Percentiles rank a stretch among this genome's conserved stretches.
Evolutionary conservation across 2,329 filamentous ascomycete genomes (phyloP).

Genomic region (Scedosporium boydii): DNA sequence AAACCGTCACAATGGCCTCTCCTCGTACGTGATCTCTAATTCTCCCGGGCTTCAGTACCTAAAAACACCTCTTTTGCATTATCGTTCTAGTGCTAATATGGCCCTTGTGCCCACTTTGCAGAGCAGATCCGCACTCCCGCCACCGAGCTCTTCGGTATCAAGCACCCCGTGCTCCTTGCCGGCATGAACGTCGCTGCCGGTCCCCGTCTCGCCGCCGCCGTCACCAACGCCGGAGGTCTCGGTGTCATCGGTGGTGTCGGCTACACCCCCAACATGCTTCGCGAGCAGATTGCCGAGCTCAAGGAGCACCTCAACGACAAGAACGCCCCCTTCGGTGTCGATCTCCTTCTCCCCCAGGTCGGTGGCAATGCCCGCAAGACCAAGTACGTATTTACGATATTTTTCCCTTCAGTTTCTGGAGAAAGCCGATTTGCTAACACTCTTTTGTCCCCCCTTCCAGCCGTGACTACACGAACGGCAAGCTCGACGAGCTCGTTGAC

Average conservation of each 20-base stretch:
- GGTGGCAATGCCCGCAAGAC: conserved; percentile 92
- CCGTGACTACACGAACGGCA: conserved; percentile 99
- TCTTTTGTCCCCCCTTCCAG: conserved; percentile 35
- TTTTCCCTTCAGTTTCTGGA: not conserved
- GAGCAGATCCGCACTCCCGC: conserved; percentile 84
- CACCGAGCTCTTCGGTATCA: conserved; percentile 96
- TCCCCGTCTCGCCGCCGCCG: conserved; percentile 89
- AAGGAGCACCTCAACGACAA: conserved; percentile 83
- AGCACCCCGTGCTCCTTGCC: conserved; percentile 89
- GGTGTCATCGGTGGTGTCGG: conserved; percentile 93
- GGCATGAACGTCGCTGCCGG: conserved; percentile 99
- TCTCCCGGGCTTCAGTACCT: not conserved
- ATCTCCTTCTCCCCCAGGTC: conserved; percentile 87
- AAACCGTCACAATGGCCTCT: conserved; percentile 55
- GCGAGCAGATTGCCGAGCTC: conserved; percentile 88
- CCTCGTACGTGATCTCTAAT: conserved; percentile 52
- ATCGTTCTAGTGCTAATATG: conserved; percentile 13
- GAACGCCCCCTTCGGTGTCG: conserved; percentile 90
- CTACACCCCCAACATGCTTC: conserved; percentile 95
- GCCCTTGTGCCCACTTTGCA: conserved; percentile 24
- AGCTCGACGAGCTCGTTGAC: conserved; percentile 80
- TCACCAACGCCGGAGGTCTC: conserved; percentile 92
- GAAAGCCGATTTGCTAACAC: conserved; percentile 11
- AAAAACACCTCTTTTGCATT: not conserved
- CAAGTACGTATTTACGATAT: conserved; percentile 43